Base-by-base conservation (phyloP, 352 stramenopile species). In the Pythium graminicola region DNA sequence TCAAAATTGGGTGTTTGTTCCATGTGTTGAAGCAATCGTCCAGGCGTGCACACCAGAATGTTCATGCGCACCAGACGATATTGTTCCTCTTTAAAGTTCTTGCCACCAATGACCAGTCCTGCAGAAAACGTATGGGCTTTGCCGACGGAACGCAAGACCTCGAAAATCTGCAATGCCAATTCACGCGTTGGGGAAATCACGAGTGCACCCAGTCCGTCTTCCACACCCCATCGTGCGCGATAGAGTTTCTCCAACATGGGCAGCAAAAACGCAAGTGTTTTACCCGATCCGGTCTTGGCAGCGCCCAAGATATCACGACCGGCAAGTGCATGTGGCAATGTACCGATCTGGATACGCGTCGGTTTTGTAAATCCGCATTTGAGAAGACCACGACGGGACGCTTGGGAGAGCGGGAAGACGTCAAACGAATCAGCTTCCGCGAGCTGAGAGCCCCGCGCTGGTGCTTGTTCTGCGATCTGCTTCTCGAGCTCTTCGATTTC, bases 131-230 rank as follows among this genome's bases (percentile, higher is more conserved):
- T 76, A 70, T 99, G 97, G 38, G 86, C 78, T 48, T 97, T 97
- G 39, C 96, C 97, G 6, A 99, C 85, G 16, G 81, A 83, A 13
- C 95, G 86, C 41, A 99, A 72, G 22, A 99, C 97, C 56, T 99
- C 94, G 68, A 99, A 99, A 62, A 98, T 99, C 81, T 99, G 97
- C 35, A 99, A 76, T 38, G 97, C 97, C 16, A 99, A 72, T 72
- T 99, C 97, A 48, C 97, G 84, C 46, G 97, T 99, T 0, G 97
- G 97, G 9, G 94, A 98, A 50, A 99, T 96, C 8, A 99, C 71
- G 24, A 99, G 77, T 6, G 91, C 96, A 31, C 93, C 96, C 13
- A 99, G 79, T 24, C 97, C 97, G 65, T 99, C 96, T 40, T 93
- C 82, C 8, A 78, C 63, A 28, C 78, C 73, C 89, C 89, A 98